Percentiles rank a stretch among this genome's conserved stretches.
These are phyloP conservation scores for Plectosphaerella sp. DNA, from an alignment of 2,329 filamentous ascomycete species.

Conservation along the genomic window DNA sequence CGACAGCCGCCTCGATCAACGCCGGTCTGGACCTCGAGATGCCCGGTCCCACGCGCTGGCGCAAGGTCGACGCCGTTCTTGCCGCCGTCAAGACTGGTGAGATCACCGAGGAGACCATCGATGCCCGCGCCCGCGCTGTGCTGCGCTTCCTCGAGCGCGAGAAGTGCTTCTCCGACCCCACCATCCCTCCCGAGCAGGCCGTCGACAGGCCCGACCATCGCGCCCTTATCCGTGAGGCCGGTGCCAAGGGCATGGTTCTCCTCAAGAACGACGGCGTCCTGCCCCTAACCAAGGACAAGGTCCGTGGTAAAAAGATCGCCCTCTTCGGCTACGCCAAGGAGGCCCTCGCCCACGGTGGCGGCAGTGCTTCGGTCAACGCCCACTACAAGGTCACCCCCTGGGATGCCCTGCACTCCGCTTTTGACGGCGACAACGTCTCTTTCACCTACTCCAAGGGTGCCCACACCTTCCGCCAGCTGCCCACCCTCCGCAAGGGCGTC, in stretches of 20 bases:
- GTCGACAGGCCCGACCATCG: conserved; percentile 23
- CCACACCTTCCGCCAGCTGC: conserved; percentile 26
- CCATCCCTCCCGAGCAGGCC: conserved; percentile 8
- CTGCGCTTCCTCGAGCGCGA: conserved; percentile 10
- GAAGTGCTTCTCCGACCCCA: conserved; percentile 2
- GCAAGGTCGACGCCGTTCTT: conserved; percentile 8
- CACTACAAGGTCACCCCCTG: conserved; percentile 29
- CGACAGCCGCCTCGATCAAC: conserved; percentile 15
- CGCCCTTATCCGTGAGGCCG: conserved; percentile 17
- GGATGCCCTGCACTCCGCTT: conserved; percentile 22
- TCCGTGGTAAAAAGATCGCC: conserved; percentile 25
- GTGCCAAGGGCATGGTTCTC: conserved; percentile 52
- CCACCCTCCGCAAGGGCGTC: conserved; percentile 19
- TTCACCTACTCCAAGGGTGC: conserved; percentile 18
- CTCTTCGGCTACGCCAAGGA: conserved; percentile 27
- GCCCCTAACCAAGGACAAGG: conserved; percentile 35
- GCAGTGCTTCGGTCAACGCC: conserved; percentile 27
- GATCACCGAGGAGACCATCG: background rate
- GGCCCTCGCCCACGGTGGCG: conserved; percentile 30
- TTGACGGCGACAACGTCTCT: conserved; percentile 10
- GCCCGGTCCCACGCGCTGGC: conserved; percentile 29
- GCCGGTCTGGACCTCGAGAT: conserved; percentile 31
- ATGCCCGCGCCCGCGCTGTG: conserved; percentile 14
- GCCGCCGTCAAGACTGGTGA: conserved; percentile 2
- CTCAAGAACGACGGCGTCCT: conserved; percentile 58